Evolutionary conservation across 345 rosid genomes (phyloP).

Genomic region (Durio zibethinus): DNA sequence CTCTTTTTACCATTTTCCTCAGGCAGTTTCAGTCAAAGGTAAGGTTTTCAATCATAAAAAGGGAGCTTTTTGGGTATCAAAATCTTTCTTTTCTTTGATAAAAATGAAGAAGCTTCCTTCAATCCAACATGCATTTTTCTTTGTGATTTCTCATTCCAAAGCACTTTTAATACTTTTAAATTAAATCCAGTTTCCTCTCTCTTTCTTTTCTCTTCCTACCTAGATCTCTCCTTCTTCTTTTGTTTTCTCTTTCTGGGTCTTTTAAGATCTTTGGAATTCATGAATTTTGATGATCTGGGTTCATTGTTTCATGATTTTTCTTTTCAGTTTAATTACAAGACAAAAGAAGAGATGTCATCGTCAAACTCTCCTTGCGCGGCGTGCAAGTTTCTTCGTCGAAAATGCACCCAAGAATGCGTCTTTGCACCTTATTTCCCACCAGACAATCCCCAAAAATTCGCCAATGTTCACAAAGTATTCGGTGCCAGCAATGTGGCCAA

Average conservation of each 20-base stretch:
- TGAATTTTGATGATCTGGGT: background rate
- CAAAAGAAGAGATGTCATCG: constrained; percentile 44
- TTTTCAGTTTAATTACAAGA: background rate
- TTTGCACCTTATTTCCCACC: constrained; percentile 88
- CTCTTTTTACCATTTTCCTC: background rate
- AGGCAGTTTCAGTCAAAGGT: background rate
- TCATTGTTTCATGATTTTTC: background rate
- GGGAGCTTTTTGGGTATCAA: background rate
- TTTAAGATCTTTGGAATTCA: background rate
- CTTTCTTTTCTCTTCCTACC: background rate
- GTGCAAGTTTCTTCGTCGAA: constrained; percentile 64
- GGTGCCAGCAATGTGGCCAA: constrained; percentile 81
- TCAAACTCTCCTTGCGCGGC: constrained; percentile 75
- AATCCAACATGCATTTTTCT: background rate
- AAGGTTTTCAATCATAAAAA: background rate
- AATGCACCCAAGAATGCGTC: constrained; percentile 76
- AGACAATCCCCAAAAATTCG: constrained; percentile 64
- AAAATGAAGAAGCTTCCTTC: constrained; percentile 9
- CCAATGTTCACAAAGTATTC: constrained; percentile 52
- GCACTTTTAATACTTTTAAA: background rate
- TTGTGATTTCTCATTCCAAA: background rate
- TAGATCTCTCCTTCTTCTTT: background rate
- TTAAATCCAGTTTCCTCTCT: background rate
- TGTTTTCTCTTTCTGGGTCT: background rate
- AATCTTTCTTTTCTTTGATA: background rate